Percentiles rank a stretch among this genome's conserved stretches.
Conservation (phyloP, 2,329 filamentous ascomycete species). For the Cryphonectria nitschkei region DNA sequence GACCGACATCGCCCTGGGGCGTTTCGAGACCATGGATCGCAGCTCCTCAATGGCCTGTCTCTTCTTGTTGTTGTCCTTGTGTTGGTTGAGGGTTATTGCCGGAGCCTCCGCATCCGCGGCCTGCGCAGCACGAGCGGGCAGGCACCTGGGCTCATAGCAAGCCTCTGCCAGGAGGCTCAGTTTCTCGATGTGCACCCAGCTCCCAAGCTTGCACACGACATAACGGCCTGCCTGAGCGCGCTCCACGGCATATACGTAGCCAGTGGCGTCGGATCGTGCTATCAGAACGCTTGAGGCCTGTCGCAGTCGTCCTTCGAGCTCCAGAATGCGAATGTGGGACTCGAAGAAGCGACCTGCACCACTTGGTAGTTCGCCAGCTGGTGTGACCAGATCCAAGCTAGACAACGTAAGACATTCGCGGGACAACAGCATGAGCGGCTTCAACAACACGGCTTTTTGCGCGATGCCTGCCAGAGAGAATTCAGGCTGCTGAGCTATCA, state of each 20-base stretch:
- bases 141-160: conserved; percentile 41
- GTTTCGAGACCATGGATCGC: conserved; percentile 62
- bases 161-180: conserved; percentile 56
- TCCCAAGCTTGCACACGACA: conserved; percentile 68
- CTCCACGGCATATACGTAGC: conserved; percentile 66
- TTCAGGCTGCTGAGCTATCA: conserved; percentile 31
- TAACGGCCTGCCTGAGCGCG: conserved; percentile 64
- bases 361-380: conserved; percentile 53
- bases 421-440: conserved; percentile 65
- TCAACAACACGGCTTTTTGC: conserved; percentile 57
- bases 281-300: conserved; percentile 63
- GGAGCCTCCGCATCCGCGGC: conserved; percentile 31
- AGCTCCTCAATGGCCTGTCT: conserved; percentile 65
- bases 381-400: conserved; percentile 59
- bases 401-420: conserved; percentile 65
- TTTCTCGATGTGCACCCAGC: conserved; percentile 64
- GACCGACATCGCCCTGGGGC: conserved; percentile 50
- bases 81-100: conserved; percentile 49
- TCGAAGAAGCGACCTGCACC: conserved; percentile 58
- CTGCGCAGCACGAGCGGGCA: conserved; percentile 29
- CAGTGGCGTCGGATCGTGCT: conserved; percentile 59
- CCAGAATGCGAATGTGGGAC: conserved; percentile 64
- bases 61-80: conserved; percentile 58
- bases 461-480: conserved; percentile 21
- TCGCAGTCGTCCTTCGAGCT: conserved; percentile 64